Percentiles rank a stretch among this genome's conserved stretches.
These are phyloP conservation scores for Camellia granthamiana DNA, from an alignment of 148 eudicot species.

Conservation along the genomic window DNA sequence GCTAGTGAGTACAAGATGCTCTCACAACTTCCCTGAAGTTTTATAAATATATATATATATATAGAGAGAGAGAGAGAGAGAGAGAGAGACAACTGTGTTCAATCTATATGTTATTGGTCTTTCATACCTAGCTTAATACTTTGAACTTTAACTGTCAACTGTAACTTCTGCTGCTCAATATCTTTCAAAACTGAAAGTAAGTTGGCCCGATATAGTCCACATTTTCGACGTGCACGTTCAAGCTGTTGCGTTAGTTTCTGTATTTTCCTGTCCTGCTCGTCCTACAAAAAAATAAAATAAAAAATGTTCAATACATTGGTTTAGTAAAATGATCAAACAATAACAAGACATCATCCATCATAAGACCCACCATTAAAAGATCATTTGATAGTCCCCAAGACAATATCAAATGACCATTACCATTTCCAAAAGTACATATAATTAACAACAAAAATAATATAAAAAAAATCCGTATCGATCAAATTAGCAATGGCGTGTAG, in stretches of 20 bases:
- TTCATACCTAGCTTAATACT: slow-evolving; percentile 62
- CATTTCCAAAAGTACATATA: neutral
- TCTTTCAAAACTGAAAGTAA: slow-evolving; percentile 60
- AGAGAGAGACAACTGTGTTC: neutral
- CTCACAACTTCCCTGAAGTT: too few relatives aligned
- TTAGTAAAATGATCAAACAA: neutral
- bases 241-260: slow-evolving; percentile 50
- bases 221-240: slow-evolving; percentile 50
- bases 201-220: slow-evolving; percentile 64
- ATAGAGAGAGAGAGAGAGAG: slow-evolving; percentile 6
- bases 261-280: slow-evolving; percentile 62
- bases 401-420: neutral
- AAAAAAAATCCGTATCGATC: neutral
- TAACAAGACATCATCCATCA: neutral
- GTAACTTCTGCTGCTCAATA: slow-evolving; percentile 64
- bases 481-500: neutral
- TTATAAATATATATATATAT: neutral
- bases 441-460: neutral
- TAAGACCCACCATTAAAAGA: neutral
- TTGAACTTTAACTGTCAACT: slow-evolving; percentile 51
- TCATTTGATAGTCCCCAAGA: neutral
- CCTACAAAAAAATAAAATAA: slow-evolving; percentile 29
- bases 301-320: slow-evolving; percentile 11
- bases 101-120: slow-evolving; percentile 14
- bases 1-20: too few relatives aligned